Evolutionary conservation across 2,329 filamentous ascomycete species (phyloP), one percentile per base, ranked within the genome.

Genomic region (Cordyceps fumosorosea): DNA sequence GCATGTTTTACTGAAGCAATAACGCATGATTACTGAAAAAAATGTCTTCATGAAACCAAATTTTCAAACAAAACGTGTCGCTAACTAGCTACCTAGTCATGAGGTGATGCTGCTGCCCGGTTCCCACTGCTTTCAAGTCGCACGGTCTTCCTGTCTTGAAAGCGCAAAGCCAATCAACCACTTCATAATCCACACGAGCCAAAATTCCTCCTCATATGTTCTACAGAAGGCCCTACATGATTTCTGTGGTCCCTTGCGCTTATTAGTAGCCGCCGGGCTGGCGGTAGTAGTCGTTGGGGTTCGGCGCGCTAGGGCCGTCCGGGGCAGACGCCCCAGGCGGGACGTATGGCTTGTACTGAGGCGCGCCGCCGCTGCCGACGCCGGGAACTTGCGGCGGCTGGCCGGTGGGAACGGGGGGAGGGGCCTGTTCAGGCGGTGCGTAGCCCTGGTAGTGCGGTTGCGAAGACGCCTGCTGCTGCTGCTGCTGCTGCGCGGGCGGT

Each of bases 331-430:
- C 57, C 6, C 75, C 71, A 1, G 77, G 80, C 3, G 83, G 83
- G 3, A 81, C 78, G 63, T 88, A 88, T 0, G 85, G 80, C 70
- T 83, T 86, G 67, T 87, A 88, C 70, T 85, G 83, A 45, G 76
- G 76, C 6, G 53, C 37, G 18, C 53, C 40, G 42, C 65, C 65
- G 56, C 70, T 66, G 52, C 53, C 40, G 42, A 64, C 65, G 56
- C 71, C 66, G 53, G 73, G 66, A 14, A 71, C 69, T 55, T 65
- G 74, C 48, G 67, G 73, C 53, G 65, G 69, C 51, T 72, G 74
- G 0, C 70, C 71, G 8, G 72, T 69, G 1, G 78, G 78, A 22
- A 77, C 73, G 6, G 79, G 76, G 34, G 79, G 78, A 5, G 79
- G 76, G 0, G 74, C 70, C 44, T 72, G 70, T 12, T 72, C 70